Evolutionary conservation across 352 stramenopile species (phyloP).

Genomic region (Phytophthora sp.): DNA sequence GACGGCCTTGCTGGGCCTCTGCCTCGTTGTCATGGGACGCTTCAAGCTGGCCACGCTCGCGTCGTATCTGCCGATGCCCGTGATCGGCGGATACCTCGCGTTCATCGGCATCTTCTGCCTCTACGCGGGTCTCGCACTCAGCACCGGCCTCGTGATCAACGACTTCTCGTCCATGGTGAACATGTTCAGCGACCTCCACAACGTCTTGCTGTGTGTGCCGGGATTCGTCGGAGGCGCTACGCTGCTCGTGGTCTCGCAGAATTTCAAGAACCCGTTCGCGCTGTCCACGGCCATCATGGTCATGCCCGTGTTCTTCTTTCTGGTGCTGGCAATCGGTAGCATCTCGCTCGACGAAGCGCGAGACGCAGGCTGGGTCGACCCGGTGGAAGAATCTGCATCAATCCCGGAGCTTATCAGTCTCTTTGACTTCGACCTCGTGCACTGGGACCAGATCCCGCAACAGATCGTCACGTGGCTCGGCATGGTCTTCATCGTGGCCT

Average conservation of each 20-base stretch:
- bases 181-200: slow-evolving; percentile 50
- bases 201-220: no score
- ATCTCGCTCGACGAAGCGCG: slow-evolving; percentile 88
- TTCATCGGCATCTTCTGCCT: no score
- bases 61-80: no score
- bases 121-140: slow-evolving; percentile 89
- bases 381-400: slow-evolving; percentile 51
- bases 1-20: slow-evolving; percentile 90
- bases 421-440: slow-evolving; percentile 90
- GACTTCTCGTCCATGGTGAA: slow-evolving; percentile 73
- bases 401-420: slow-evolving; percentile 78
- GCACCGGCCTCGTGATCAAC: slow-evolving; percentile 87
- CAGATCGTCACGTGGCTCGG: slow-evolving; percentile 90
- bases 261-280: slow-evolving; percentile 65
- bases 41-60: slow-evolving; percentile 94
- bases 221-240: slow-evolving; percentile 75
- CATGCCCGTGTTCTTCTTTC: slow-evolving; percentile 92
- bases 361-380: slow-evolving; percentile 85
- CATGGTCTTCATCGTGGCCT: slow-evolving; percentile 97
- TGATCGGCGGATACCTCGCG: no score
- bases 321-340: slow-evolving; percentile 68
- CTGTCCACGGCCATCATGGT: slow-evolving; percentile 78
- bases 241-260: slow-evolving; percentile 77
- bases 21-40: slow-evolving; percentile 93
- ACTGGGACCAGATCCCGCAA: slow-evolving; percentile 87